Evolutionary conservation across 305 asterid genomes (phyloP), one percentile per base, ranked within the genome.

Genomic region (Ilex paraguariensis): DNA sequence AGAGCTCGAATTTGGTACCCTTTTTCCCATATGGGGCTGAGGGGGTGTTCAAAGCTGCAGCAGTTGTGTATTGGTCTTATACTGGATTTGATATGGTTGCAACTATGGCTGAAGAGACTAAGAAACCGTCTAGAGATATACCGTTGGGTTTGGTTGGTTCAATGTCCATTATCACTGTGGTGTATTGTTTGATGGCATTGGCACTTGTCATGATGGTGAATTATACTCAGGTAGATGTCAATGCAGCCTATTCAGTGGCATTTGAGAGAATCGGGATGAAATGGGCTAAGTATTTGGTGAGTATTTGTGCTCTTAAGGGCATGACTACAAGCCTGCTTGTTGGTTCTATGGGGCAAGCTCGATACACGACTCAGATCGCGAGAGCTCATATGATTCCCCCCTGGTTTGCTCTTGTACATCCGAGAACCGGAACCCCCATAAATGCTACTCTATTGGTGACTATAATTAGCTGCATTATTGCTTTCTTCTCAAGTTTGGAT

Each of bases 31-130:
- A 66, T 49, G 98, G 98, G 2, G 79, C 86, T 0, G 77, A 79
- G 31, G 97, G 98, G 3, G 79, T 83, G 31, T 84, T 93, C 74
- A 79, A 84, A 2, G 97, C 98, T n/a, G 88, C 98, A 4, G 97
- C 98, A 0, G 84, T 90, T 3, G 96, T 93, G 55, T 93, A 72
- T 69, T 93, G 98, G 98, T 93, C 98, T 5, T 93, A 93, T 55
- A 90, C 97, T 0, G 98, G 98, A 30, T 93, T 93, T 31, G 98
- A 93, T 54, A 82, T 87, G 92, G 96, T 93, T 48, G 97, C 98
- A 7, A 87, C 87, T 5, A 85, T 93, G 98, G 98, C 98, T 2
- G 98, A 93, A 61, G 98, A 93, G 78, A 94, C 95, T n/a, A 86
- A 81, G 63, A 87, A 75, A 21, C 98, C 98, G 1, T 73, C 97